Evolutionary conservation across 2,329 filamentous ascomycete species (phyloP), one percentile per base, ranked within the genome.

Genomic region (Hymenotorrendiella dingleyae): DNA sequence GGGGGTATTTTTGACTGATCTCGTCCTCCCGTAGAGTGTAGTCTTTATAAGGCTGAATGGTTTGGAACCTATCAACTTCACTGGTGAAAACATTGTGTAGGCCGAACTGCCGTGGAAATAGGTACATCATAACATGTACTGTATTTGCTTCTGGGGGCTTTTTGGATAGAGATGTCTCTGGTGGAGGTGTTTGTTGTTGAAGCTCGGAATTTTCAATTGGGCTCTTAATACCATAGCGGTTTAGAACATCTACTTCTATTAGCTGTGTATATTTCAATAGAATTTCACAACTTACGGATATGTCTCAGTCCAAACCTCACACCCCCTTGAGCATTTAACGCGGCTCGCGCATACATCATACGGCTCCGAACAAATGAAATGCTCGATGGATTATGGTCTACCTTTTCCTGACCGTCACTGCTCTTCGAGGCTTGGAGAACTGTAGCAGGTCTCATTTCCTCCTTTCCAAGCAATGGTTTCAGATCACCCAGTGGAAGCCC

Each of bases 71-170:
- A 59, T 93, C 75, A 12, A 84, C 72, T 3, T 69, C 66, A 4
- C 81, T 86, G 0, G 81, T 88, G 60, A 97, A 96, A n/a, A 84
- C 88, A 63, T 97, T 98, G 59, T 94, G 88, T 3, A 98, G 68
- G 11, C 79, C 78, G 58, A 95, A 97, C 57, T 97, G 90, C 9
- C 83, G 75, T 23, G 93, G 93, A 54, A 98, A 98, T 1, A 98
- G 81, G 63, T 97, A 91, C 70, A 91, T 93, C 76, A 95, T 78
- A 16, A 94, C 65, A 53, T 84, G 86, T 9, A 80, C 58, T 0
- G 80, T 85, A 49, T 83, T 74, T 64, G 68, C 67, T 27, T 66
- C 48, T 29, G 63, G 9, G 22, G 22, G 32, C n/a, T n/a, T n/a
- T n/a, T n/a, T n/a, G n/a, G n/a, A n/a, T n/a, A n/a, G n/a, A n/a